Evolutionary conservation across 164 flowering plant species (phyloP), one percentile per base, ranked within the genome.

Genomic region (Platanus orientalis): DNA sequence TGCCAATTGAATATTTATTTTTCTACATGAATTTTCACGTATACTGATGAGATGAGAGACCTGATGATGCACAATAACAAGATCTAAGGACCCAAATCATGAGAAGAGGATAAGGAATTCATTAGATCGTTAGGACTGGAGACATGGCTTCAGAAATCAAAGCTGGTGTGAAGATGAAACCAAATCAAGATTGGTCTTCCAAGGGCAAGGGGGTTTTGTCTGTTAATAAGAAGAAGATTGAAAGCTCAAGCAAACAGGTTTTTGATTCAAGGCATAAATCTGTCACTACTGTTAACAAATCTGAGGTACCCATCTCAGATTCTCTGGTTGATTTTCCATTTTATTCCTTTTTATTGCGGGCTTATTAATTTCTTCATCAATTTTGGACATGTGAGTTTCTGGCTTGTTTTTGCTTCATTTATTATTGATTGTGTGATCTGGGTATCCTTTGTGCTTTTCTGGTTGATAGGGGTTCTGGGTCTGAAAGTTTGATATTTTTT

Each of bases 131-230:
- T 44, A 42, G 53, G 42, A 36, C 0, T 9, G 40, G 12, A 36
- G 53, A 51, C 44, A 73, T 81, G 84, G 80, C 81, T 12, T 58
- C 81, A 59, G 78, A 69, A 54, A 62, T 58, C 63, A 80, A 80
- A 69, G 13, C 68, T 24, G 68, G 29, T 65, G 69, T 57, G 21
- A 82, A 79, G 73, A 54, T 67, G 29, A 83, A 63, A 67, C 65
- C 77, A 13, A 69, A 54, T 62, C 73, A 58, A 57, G 80, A 70
- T 45, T 73, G 70, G 51, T 65, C 81, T 63, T 73, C 83, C 7
- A 79, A 71, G 65, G 72, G 65, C 7, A 81, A 74, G 66, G 30
- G 39, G 28, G 78, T 69, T 69, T 45, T 70, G 36, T 71, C 82
- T 29, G 16, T 65, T 24, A 69, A 60, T 40, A 76, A 67, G 72